A percentile compares a stretch with the other conserved stretches of the same genome.
phyloP scores from a whole-genome alignment of 257 asterid genomes.

The Asclepias syriaca region DNA sequence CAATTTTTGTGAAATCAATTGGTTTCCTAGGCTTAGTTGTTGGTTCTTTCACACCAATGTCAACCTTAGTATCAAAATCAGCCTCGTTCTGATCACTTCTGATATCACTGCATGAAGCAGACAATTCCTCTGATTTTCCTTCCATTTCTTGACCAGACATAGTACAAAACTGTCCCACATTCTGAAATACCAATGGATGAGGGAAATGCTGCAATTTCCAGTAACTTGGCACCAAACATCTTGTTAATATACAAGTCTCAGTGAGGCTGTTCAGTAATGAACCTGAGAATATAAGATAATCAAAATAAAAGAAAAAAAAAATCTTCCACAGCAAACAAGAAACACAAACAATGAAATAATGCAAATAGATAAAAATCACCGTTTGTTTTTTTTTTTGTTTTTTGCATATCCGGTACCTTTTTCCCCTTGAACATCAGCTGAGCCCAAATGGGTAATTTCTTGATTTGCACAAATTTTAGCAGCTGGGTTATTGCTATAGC shows the following conservation, averaged over 20 bases:
- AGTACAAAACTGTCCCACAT: conserved; percentile 33
- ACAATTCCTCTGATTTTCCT: conserved; percentile 26
- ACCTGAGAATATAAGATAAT: conserved; percentile 27
- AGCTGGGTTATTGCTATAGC: conserved; percentile 10
- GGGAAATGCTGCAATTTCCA: conserved; percentile 12
- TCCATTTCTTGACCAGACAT: conserved; percentile 26
- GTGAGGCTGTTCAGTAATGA: conserved; percentile 12
- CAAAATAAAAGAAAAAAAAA: conserved; percentile 9
- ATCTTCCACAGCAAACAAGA: conserved; percentile 7
- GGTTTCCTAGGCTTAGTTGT: conserved; percentile 30
- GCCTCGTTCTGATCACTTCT: conserved; percentile 28
- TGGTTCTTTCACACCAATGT: conserved; percentile 20
- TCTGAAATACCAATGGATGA: conserved; percentile 19
- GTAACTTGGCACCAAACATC: conserved; percentile 20
- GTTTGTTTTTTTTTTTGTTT: no score
- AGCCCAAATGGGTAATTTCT: conserved; percentile 13
- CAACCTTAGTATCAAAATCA: conserved; percentile 23
- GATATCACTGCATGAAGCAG: conserved; percentile 24
- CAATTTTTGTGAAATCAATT: conserved; percentile 70
- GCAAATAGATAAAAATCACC: no score
- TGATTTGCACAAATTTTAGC: conserved; percentile 16
- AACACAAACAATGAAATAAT: not conserved
- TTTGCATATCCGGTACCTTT: conserved; percentile 20
- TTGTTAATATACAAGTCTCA: conserved; percentile 15
- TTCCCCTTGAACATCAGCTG: conserved; percentile 8